Evolutionary conservation across 2,329 filamentous ascomycete genomes (phyloP).

Genomic region (Aspergillus sp.): DNA sequence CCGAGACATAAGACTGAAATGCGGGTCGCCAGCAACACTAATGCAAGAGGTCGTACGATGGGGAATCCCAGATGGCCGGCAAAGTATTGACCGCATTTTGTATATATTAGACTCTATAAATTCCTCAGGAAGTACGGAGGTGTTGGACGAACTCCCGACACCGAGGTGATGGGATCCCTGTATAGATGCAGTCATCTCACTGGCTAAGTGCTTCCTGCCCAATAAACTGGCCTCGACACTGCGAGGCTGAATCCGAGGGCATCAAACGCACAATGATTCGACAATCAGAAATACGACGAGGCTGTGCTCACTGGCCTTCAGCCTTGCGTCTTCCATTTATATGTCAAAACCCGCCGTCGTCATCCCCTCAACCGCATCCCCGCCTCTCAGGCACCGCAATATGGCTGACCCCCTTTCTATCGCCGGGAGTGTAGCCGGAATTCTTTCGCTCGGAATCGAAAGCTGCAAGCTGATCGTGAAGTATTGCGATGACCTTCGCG

Average conservation of each 20-base stretch:
- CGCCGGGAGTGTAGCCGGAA: not conserved
- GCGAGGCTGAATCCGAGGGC: not conserved
- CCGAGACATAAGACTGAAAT: not conserved
- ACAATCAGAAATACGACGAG: not conserved
- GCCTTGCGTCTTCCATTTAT: no score
- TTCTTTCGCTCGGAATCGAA: not conserved
- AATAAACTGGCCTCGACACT: no score
- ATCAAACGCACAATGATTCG: not conserved
- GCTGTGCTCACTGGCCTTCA: not conserved
- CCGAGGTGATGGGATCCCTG: not conserved
- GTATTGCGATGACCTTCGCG: not conserved
- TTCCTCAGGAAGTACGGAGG: not conserved
- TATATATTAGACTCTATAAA: not conserved
- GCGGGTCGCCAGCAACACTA: not conserved
- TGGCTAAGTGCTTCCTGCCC: not conserved
- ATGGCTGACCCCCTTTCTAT: not conserved
- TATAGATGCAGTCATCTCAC: not conserved
- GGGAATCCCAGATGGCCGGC: not conserved
- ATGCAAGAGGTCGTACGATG: not conserved
- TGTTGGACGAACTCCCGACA: no score
- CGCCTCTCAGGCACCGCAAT: fast-evolving
- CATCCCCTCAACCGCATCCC: not conserved
- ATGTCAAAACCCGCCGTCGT: not conserved
- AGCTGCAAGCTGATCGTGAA: not conserved
- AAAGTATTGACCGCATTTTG: not conserved